Evolutionary conservation across 1,284 basidiomycete genomes (phyloP).

Genomic region (Papiliotrema nemorosa): DNA sequence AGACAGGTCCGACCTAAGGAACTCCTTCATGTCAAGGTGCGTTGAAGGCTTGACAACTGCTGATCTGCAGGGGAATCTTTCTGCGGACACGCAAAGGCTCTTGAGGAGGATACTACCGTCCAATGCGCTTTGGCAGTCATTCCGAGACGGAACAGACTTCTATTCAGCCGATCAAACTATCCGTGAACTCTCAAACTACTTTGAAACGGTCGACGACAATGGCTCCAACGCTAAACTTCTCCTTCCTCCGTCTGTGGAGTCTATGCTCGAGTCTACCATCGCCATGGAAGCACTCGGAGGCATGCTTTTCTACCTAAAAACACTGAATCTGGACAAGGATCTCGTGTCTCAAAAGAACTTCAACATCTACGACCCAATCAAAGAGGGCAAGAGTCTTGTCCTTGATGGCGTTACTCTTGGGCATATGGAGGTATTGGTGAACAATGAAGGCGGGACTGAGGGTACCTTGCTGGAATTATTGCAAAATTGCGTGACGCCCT

Average conservation of each 20-base stretch:
- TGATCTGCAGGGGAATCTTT: constrained; percentile 66
- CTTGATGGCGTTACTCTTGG: constrained; percentile 91
- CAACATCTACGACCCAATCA: constrained; percentile 93
- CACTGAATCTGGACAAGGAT: constrained; percentile 90
- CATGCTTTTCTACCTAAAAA: constrained; percentile 87
- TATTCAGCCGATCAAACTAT: constrained; percentile 69
- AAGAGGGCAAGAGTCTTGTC: constrained; percentile 72
- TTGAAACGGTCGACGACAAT: constrained; percentile 52
- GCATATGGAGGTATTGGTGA: constrained; percentile 86
- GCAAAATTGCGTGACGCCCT: constrained; percentile 82
- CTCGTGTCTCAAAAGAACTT: constrained; percentile 91
- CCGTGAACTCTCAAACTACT: constrained; percentile 66
- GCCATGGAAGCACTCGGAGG: constrained; percentile 81
- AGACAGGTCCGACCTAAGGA: constrained; percentile 92
- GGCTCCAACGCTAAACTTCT: constrained; percentile 50
- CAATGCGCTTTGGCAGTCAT: constrained; percentile 79
- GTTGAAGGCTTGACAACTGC: constrained; percentile 1
- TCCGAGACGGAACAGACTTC: constrained; percentile 74
- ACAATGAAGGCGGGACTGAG: constrained; percentile 85
- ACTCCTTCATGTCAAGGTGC: constrained; percentile 82
- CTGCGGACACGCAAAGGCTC: constrained; percentile 72
- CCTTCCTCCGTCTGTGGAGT: constrained; percentile 70
- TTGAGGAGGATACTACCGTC: constrained; percentile 73
- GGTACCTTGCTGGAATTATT: constrained; percentile 80
- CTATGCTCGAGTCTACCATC: constrained; percentile 62